These are phyloP conservation scores for Cordyceps fumosorosea DNA, from an alignment of 2,329 filamentous ascomycete species.

Conservation along the genomic window DNA sequence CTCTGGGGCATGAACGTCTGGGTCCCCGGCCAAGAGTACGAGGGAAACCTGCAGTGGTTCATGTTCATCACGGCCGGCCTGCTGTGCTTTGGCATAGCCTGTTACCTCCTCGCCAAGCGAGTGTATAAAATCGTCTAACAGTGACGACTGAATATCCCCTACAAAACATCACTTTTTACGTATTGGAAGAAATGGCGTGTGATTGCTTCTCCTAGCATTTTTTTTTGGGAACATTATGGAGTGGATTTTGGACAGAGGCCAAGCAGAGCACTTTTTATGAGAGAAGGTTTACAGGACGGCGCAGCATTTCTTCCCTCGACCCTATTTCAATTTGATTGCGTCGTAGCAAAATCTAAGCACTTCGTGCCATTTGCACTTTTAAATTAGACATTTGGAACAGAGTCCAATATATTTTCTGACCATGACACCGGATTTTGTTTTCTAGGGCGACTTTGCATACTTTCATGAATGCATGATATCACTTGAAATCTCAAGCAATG, in stretches of 20 bases:
- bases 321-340: background rate
- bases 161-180: background rate
- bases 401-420: background rate
- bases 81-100: conserved; percentile 69
- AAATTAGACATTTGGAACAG: background rate
- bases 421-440: background rate
- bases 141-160: background rate
- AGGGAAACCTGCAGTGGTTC: conserved; percentile 71
- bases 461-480: no score
- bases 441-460: background rate
- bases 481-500: no score
- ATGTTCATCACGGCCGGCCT: conserved; percentile 67
- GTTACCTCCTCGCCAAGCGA: conserved; percentile 76
- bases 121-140: conserved; percentile 69
- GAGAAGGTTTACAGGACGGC: background rate
- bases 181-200: background rate
- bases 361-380: background rate
- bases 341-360: background rate
- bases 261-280: background rate
- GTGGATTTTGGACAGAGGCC: background rate
- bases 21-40: conserved; percentile 84
- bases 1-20: conserved; percentile 99
- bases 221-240: background rate
- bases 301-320: background rate
- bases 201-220: background rate